Evolutionary conservation across 2,329 filamentous ascomycete species (phyloP).

Genomic region (Fusarium sacchari): DNA sequence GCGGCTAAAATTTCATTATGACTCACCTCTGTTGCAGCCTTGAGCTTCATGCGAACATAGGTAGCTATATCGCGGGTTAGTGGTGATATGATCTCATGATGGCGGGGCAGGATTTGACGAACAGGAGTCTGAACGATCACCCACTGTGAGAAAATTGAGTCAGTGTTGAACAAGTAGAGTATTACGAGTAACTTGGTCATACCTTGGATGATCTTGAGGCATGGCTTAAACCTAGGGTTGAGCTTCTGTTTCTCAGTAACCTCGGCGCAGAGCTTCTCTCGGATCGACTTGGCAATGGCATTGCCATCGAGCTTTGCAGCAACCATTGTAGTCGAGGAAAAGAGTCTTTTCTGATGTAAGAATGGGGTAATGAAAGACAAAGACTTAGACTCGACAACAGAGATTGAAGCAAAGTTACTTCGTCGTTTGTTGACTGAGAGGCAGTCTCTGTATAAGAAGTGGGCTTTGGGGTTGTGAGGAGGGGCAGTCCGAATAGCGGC

Average conservation of each 20-base stretch:
- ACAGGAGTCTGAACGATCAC: slow-evolving; percentile 93
- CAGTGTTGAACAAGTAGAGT: slow-evolving; percentile 29
- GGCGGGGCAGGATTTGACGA: slow-evolving; percentile 42
- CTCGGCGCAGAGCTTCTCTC: slow-evolving; percentile 81
- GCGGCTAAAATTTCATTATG: not conserved
- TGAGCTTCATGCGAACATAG: slow-evolving; percentile 99
- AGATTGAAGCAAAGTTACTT: slow-evolving; percentile 28
- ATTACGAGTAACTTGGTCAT: slow-evolving; percentile 43
- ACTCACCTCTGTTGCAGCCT: slow-evolving; percentile 88
- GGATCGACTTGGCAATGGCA: slow-evolving; percentile 91
- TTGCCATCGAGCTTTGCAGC: slow-evolving; percentile 95
- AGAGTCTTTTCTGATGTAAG: slow-evolving; percentile 44
- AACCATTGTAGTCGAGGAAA: slow-evolving; percentile 75
- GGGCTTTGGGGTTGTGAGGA: slow-evolving; percentile 34
- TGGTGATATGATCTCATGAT: slow-evolving; percentile 29
- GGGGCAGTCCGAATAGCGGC: slow-evolving; percentile 39
- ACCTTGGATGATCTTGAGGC: slow-evolving; percentile 95
- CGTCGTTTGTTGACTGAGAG: slow-evolving; percentile 19
- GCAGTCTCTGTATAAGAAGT: slow-evolving; percentile 35
- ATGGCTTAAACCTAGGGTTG: slow-evolving; percentile 90
- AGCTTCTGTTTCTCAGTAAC: slow-evolving; percentile 82
- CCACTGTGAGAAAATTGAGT: slow-evolving; percentile 67
- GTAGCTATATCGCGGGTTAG: slow-evolving; percentile 68
- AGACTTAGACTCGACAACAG: slow-evolving; percentile 26
- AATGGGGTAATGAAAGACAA: slow-evolving; percentile 2